phyloP scores from a whole-genome alignment of 306 rosid genomes.

The Corylus americana region DNA sequence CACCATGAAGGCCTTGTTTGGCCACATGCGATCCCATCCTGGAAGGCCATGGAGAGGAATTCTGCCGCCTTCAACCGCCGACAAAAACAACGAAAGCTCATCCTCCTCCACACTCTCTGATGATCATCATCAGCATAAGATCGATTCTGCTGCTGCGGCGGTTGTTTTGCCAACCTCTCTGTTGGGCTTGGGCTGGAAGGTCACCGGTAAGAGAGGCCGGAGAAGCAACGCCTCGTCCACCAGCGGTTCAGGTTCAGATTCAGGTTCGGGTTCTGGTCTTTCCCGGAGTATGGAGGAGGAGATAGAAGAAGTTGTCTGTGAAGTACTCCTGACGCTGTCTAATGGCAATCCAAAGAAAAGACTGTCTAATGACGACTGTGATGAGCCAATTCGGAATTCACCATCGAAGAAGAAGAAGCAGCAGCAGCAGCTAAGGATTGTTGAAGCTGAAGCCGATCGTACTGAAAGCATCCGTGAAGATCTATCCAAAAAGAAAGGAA shows the following conservation, averaged over 20 bases:
- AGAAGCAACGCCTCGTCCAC: not conserved
- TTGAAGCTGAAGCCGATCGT: not conserved
- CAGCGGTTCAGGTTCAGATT: not conserved
- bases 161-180: constrained; percentile 13
- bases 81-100: constrained; percentile 7
- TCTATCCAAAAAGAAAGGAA: not conserved
- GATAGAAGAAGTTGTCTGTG: constrained; percentile 35
- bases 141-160: constrained; percentile 12
- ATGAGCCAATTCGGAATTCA: not conserved
- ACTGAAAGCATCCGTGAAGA: not conserved
- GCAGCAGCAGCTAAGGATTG: not conserved
- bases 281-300: not conserved
- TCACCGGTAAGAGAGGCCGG: constrained; percentile 45
- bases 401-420: not conserved
- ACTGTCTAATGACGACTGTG: not conserved
- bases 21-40: constrained; percentile 48
- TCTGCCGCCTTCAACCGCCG: constrained; percentile 22
- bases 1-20: constrained; percentile 35
- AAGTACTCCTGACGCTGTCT: constrained; percentile 42
- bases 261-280: not conserved
- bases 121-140: not conserved
- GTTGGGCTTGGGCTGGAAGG: constrained; percentile 15
- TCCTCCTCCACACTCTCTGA: constrained; percentile 25
- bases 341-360: constrained; percentile 21
- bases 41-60: constrained; percentile 39